Conservation (phyloP, 768 basidiomycete species). For the Mycena vulgaris region DNA sequence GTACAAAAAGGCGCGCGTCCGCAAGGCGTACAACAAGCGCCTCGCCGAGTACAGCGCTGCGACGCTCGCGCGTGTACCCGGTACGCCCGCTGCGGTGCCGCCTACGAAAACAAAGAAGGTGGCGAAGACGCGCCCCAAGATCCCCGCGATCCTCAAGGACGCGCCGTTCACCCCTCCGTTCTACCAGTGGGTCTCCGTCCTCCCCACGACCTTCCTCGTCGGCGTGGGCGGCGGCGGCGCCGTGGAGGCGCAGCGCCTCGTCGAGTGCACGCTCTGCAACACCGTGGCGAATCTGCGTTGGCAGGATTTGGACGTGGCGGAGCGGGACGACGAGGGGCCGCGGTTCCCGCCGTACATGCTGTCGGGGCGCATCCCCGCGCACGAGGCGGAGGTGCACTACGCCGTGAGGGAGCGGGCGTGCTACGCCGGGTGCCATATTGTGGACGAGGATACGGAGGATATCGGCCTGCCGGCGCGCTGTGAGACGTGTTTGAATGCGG, state of each 20-base stretch:
- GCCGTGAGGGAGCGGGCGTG: not conserved
- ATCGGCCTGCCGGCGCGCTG: not conserved
- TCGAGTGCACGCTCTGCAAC: constrained; percentile 1
- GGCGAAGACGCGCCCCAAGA: constrained; percentile 8
- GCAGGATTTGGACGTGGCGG: too few relatives aligned
- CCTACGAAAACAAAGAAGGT: not conserved
- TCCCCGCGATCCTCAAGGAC: constrained; percentile 12
- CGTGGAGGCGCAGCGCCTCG: not conserved
- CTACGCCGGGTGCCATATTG: not conserved
- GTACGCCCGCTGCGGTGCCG: not conserved
- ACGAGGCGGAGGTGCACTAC: not conserved
- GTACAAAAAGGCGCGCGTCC: constrained; percentile 1
- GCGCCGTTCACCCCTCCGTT: not conserved
- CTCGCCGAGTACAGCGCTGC: constrained; percentile 3
- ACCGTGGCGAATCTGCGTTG: not conserved
- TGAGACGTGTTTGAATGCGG: constrained; percentile 1
- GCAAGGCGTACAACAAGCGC: constrained; percentile 8
- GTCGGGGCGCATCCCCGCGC: not conserved
- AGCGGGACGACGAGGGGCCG: not conserved
- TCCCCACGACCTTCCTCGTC: constrained; percentile 5
- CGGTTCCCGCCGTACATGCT: not conserved
- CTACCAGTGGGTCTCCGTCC: not conserved
- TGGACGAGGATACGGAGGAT: not conserved
- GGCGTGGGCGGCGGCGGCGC: not conserved
- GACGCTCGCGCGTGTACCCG: not conserved